phyloP scores from a whole-genome alignment of 116 monocot genomes.

The Cymodocea nodosa region DNA sequence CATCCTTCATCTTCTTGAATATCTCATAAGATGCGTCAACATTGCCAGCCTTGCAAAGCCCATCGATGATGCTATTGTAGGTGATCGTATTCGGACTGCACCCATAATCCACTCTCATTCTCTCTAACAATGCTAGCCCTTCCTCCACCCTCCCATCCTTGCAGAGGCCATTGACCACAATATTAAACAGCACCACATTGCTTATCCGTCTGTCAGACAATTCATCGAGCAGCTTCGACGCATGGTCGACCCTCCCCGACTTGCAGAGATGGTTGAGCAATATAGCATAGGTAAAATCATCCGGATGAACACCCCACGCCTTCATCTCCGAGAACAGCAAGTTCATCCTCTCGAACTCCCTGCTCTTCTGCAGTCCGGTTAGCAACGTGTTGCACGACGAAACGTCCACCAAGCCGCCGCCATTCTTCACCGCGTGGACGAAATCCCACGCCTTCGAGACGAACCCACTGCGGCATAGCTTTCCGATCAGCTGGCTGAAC shows the following conservation, averaged over 20 bases:
- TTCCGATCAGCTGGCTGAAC: background rate
- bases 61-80: constrained; percentile 60
- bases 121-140: constrained; percentile 18
- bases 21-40: constrained; percentile 31
- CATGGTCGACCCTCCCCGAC: constrained; percentile 35
- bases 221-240: constrained; percentile 57
- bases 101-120: constrained; percentile 21
- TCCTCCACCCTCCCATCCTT: constrained; percentile 52
- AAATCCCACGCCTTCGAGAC: constrained; percentile 36
- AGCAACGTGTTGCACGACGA: constrained; percentile 52
- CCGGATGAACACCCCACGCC: constrained; percentile 21
- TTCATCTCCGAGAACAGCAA: constrained; percentile 49
- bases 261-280: constrained; percentile 60
- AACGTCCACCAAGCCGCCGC: constrained; percentile 16
- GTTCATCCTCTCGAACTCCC: constrained; percentile 47
- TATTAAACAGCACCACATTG: constrained; percentile 47
- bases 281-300: constrained; percentile 47
- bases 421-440: constrained; percentile 22
- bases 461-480: background rate
- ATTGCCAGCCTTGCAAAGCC: constrained; percentile 48
- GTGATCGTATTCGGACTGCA: constrained; percentile 41
- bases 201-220: constrained; percentile 24
- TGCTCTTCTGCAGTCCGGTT: constrained; percentile 32
- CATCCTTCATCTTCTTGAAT: constrained; percentile 35
- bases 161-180: constrained; percentile 57